Evolutionary conservation across 306 rosid species (phyloP).

Genomic region (Fagus sylvatica): DNA sequence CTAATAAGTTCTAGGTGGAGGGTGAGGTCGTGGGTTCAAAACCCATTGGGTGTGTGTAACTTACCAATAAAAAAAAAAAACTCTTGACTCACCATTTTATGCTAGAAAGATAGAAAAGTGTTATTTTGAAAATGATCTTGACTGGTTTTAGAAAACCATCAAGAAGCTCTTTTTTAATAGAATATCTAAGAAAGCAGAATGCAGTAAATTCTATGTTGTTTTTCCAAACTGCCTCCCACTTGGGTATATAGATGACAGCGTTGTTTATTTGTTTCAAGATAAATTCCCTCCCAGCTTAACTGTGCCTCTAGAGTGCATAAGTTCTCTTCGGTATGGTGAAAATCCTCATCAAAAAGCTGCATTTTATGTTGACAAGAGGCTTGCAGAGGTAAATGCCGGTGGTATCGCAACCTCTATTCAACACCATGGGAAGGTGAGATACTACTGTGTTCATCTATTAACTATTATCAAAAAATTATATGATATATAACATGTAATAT

Average conservation of each 20-base stretch:
- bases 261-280: constrained; percentile 43
- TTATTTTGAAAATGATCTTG: background rate
- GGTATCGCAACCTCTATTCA: constrained; percentile 93
- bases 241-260: constrained; percentile 17
- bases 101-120: background rate
- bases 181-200: background rate
- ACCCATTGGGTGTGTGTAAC: no score
- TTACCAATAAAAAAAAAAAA: no score
- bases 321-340: constrained; percentile 89
- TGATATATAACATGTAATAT: background rate
- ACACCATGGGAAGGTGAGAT: constrained; percentile 85
- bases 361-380: constrained; percentile 75
- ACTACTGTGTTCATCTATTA: constrained; percentile 17
- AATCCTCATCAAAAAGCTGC: constrained; percentile 96
- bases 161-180: background rate
- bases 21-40: no score
- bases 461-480: background rate
- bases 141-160: background rate
- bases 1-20: no score
- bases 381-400: constrained; percentile 78
- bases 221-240: constrained; percentile 1
- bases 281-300: constrained; percentile 81
- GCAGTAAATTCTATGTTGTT: background rate
- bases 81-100: background rate
- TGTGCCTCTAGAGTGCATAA: constrained; percentile 63